A percentile compares a stretch with the other conserved stretches of the same genome.
These are phyloP conservation scores for Monosporascus sp. DNA, from an alignment of 2,329 filamentous ascomycete species.

Conservation along the genomic window DNA sequence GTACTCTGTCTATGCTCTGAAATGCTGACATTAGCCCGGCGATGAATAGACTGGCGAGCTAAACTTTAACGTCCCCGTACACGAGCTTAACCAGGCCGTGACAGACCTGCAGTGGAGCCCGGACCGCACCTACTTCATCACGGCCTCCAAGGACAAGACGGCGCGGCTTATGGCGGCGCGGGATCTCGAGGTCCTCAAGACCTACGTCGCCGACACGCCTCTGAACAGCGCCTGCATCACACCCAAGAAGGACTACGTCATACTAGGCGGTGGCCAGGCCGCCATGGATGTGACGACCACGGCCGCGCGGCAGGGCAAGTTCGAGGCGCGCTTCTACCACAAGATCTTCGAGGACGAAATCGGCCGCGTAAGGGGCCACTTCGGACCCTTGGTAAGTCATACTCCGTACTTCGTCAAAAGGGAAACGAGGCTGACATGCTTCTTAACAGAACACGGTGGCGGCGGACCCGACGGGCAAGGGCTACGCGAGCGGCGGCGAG, in stretches of 20 bases:
- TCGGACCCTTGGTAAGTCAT: slow-evolving; percentile 67
- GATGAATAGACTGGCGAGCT: slow-evolving; percentile 68
- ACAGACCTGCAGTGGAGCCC: slow-evolving; percentile 92
- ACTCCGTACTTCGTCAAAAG: not conserved
- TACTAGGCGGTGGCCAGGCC: slow-evolving; percentile 95
- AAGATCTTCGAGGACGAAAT: slow-evolving; percentile 99
- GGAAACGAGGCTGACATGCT: not conserved
- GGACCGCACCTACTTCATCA: slow-evolving; percentile 98
- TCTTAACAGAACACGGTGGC: slow-evolving; percentile 74
- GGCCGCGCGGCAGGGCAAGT: slow-evolving; percentile 91
- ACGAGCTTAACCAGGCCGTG: slow-evolving; percentile 78
- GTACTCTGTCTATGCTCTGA: too few relatives aligned
- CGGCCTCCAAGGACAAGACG: slow-evolving; percentile 94
- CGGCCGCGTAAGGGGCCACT: slow-evolving; percentile 92
- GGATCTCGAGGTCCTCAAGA: slow-evolving; percentile 89
- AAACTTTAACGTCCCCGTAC: slow-evolving; percentile 72
- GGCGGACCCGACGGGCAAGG: slow-evolving; percentile 82
- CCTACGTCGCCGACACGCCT: slow-evolving; percentile 85
- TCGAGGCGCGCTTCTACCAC: slow-evolving; percentile 99
- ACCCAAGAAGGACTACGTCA: slow-evolving; percentile 94
- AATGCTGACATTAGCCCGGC: not conserved
- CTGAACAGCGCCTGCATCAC: slow-evolving; percentile 95
- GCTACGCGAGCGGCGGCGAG: slow-evolving; percentile 93
- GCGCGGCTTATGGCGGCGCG: slow-evolving; percentile 78
- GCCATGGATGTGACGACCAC: slow-evolving; percentile 99